These are phyloP conservation scores for Naganishia cerealis DNA, from an alignment of 1,284 basidiomycete genomes.

Conservation along the genomic window DNA sequence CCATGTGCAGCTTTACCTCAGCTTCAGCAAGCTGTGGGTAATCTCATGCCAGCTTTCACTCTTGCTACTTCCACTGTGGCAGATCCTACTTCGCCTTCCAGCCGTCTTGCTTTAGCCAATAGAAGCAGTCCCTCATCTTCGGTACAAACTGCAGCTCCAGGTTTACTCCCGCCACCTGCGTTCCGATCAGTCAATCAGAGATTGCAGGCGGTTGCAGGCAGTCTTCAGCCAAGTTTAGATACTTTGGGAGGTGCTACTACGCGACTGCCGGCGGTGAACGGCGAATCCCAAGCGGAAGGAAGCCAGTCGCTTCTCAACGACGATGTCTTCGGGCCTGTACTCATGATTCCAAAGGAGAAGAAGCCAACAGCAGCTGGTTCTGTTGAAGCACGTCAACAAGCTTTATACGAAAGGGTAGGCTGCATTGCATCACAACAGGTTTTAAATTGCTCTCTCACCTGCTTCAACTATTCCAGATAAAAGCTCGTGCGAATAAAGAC, in stretches of 20 bases:
- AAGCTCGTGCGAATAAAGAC: conserved; percentile 41
- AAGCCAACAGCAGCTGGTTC: conserved; percentile 39
- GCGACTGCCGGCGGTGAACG: neutral
- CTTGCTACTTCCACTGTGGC: conserved; percentile 39
- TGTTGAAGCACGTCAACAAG: conserved; percentile 47
- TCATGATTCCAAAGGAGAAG: conserved; percentile 19
- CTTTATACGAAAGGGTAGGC: conserved; percentile 50
- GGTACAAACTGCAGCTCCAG: neutral
- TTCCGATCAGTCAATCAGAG: conserved; percentile 14
- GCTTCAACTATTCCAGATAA: conserved; percentile 39
- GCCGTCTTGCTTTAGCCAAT: conserved; percentile 5
- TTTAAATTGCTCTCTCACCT: neutral
- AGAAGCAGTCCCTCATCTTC: conserved; percentile 8
- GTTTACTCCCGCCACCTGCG: conserved; percentile 16
- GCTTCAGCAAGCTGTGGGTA: conserved; percentile 39
- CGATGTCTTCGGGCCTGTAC: conserved; percentile 35
- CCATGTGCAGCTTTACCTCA: conserved; percentile 47
- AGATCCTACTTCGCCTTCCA: conserved; percentile 32
- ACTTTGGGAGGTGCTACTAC: neutral
- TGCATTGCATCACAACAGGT: neutral
- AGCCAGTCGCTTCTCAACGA: conserved; percentile 6
- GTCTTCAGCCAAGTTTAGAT: neutral
- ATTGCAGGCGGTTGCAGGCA: conserved; percentile 15
- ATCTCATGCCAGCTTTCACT: conserved; percentile 40
- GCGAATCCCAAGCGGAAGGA: neutral